phyloP scores from a whole-genome alignment of 441 rosid species.

The Adansonia rubrostipa region DNA sequence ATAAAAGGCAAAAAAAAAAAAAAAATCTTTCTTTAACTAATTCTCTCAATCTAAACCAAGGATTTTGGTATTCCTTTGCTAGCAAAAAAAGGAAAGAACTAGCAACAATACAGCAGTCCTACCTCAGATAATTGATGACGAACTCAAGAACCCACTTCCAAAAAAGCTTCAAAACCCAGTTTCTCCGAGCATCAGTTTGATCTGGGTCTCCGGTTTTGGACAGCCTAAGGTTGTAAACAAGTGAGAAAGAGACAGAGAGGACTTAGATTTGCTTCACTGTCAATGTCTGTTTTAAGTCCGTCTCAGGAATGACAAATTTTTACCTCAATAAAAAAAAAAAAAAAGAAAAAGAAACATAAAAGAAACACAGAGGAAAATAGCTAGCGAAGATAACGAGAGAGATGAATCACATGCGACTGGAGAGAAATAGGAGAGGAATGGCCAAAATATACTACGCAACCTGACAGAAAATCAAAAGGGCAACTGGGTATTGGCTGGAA shows the following conservation, averaged over 20 bases:
- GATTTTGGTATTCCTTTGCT: neutral
- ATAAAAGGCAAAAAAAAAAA: neutral
- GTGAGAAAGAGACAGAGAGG: neutral
- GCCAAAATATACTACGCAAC: neutral
- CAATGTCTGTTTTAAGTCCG: slow-evolving; percentile 26
- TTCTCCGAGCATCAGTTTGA: slow-evolving; percentile 29
- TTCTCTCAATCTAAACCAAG: neutral
- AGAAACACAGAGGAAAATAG: neutral
- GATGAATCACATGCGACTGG: slow-evolving; percentile 33
- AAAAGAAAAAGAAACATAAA: neutral
- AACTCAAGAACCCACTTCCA: slow-evolving; percentile 39
- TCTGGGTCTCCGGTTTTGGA: slow-evolving; percentile 30
- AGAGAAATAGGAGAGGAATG: neutral
- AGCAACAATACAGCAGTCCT: slow-evolving; percentile 3
- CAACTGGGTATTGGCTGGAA: slow-evolving; percentile 50
- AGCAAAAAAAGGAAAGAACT: slow-evolving; percentile 4
- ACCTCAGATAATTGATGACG: slow-evolving; percentile 37
- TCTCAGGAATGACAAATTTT: neutral
- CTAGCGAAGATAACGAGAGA: neutral
- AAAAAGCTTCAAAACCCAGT: slow-evolving; percentile 36
- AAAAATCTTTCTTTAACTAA: neutral
- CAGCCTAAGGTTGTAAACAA: slow-evolving; percentile 15
- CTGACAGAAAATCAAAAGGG: slow-evolving; percentile 12
- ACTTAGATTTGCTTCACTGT: slow-evolving; percentile 41
- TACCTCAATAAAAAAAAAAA: neutral